These are phyloP conservation scores for Fusarium nanum DNA, from an alignment of 2,329 filamentous ascomycete species.

Conservation along the genomic window DNA sequence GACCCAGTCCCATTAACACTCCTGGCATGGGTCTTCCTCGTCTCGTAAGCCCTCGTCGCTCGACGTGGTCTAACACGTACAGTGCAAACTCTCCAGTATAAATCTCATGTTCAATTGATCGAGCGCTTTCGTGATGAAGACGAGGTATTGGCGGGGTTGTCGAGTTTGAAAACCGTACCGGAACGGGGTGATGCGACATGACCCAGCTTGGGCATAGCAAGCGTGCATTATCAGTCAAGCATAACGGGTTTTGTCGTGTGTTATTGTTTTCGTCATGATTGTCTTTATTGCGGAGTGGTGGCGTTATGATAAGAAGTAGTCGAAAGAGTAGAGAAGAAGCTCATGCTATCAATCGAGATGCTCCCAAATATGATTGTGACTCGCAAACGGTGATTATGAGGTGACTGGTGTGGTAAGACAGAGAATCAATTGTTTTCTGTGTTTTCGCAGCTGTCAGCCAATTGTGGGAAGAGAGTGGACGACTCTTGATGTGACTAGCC, in stretches of 20 bases:
- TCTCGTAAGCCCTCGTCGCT: constrained; percentile 53
- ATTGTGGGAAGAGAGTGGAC: neutral
- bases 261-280: neutral
- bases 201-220: neutral
- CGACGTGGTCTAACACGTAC: constrained; percentile 54
- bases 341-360: constrained; percentile 11
- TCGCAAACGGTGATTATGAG: neutral
- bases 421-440: neutral
- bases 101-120: accelerated
- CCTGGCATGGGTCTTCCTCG: constrained; percentile 72
- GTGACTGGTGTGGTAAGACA: neutral
- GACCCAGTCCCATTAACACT: constrained; percentile 76
- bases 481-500: no score
- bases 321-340: constrained; percentile 19
- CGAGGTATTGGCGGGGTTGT: neutral
- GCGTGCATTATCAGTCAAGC: no score
- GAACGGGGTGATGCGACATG: neutral
- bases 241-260: neutral
- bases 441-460: neutral
- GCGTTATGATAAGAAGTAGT: neutral
- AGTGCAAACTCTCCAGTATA: constrained; percentile 43
- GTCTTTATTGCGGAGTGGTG: neutral
- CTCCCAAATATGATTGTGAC: neutral
- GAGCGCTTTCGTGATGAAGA: neutral
- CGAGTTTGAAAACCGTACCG: neutral